Conservation (phyloP, 106 monocot species). For the Apostasia ramifera region DNA sequence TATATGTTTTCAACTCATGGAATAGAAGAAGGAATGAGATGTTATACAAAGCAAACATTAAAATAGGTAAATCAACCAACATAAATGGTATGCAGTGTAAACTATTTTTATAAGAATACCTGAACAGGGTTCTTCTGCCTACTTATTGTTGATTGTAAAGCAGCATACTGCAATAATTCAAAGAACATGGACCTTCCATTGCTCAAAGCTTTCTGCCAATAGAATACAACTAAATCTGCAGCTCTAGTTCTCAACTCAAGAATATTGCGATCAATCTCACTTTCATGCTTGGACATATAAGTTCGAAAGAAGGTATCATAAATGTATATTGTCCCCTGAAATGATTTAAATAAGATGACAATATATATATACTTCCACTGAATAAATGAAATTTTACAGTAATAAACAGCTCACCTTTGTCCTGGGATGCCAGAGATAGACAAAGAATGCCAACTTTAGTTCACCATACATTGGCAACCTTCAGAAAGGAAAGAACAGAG, state of each 20-base stretch:
- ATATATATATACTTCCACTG: not conserved
- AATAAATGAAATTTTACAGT: no score
- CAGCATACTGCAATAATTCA: constrained; percentile 22
- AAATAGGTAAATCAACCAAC: no score
- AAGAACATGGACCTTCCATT: constrained; percentile 27
- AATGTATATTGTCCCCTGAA: constrained; percentile 37
- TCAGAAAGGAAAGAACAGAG: not conserved
- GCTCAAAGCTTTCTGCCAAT: constrained; percentile 20
- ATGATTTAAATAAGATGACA: not conserved
- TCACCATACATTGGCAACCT: constrained; percentile 3
- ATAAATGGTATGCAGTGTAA: no score
- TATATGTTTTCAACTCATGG: no score
- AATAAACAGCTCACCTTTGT: constrained; percentile 1
- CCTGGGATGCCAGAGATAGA: constrained; percentile 3
- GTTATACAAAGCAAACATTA: no score
- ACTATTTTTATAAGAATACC: not conserved
- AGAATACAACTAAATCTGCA: constrained; percentile 16
- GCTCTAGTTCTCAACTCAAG: constrained; percentile 29
- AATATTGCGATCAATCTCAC: constrained; percentile 28
- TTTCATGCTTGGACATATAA: constrained; percentile 29
- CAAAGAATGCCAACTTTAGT: not conserved
- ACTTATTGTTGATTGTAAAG: constrained; percentile 16
- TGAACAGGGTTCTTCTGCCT: not conserved
- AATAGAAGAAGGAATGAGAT: no score
- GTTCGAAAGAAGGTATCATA: constrained; percentile 31